Evolutionary conservation across 768 basidiomycete genomes (phyloP).

Genomic region (Naganishia onofrii): DNA sequence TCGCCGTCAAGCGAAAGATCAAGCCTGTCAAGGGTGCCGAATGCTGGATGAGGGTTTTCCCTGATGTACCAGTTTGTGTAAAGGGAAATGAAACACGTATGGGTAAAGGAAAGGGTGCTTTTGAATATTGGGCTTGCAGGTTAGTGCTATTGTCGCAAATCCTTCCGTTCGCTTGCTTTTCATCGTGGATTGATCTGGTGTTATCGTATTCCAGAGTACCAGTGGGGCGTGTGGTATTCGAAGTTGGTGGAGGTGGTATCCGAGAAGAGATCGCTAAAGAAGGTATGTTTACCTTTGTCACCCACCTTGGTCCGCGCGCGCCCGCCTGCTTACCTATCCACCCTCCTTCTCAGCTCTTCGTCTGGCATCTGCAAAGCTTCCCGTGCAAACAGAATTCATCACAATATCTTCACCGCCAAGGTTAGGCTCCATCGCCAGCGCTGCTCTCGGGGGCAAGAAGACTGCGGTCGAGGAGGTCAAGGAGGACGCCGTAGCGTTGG

Average conservation of each 20-base stretch:
- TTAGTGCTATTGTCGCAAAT: constrained; percentile 52
- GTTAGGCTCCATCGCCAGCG: constrained; percentile 38
- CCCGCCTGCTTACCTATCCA: neutral
- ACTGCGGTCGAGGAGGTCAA: neutral
- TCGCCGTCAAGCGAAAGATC: constrained; percentile 81
- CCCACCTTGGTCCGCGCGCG: neutral
- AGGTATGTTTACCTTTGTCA: constrained; percentile 56
- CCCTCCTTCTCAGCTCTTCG: constrained; percentile 71
- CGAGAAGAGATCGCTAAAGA: constrained; percentile 90
- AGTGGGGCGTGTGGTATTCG: constrained; percentile 84
- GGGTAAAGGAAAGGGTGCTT: constrained; percentile 98
- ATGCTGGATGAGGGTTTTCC: constrained; percentile 84
- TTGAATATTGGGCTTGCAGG: constrained; percentile 96
- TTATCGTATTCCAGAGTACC: constrained; percentile 63
- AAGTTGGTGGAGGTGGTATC: constrained; percentile 84
- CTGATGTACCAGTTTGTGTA: constrained; percentile 93
- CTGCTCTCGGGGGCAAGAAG: constrained; percentile 6
- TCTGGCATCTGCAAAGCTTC: constrained; percentile 81
- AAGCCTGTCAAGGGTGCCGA: constrained; percentile 85
- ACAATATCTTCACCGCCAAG: constrained; percentile 66
- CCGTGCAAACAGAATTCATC: constrained; percentile 84
- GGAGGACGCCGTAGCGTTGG: neutral
- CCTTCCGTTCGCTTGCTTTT: neutral
- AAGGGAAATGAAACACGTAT: constrained; percentile 99
- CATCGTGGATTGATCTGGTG: neutral